Percentiles rank a stretch among this genome's conserved stretches.
Evolutionary conservation across 192 early-diverging fungal genomes (phyloP).

Genomic region (Coemansia sp.): DNA sequence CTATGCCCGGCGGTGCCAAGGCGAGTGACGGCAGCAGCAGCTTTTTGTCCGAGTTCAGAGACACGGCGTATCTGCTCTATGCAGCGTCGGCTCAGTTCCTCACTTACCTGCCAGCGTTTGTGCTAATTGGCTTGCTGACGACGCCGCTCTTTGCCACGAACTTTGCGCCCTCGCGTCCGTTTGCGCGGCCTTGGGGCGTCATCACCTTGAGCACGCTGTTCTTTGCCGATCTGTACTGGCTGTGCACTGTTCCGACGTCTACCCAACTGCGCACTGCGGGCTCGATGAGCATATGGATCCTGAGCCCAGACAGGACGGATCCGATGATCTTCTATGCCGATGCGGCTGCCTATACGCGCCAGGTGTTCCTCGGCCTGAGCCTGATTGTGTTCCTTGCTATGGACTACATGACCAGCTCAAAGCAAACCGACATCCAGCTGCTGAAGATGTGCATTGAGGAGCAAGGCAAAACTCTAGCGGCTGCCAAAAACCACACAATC

Average conservation of each 20-base stretch:
- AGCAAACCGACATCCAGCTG: conserved; percentile 49
- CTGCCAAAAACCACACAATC: conserved; percentile 38
- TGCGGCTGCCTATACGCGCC: conserved; percentile 34
- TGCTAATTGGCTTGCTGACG: conserved; percentile 28
- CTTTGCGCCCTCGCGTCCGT: conserved; percentile 40
- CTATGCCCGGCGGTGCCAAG: conserved; percentile 9
- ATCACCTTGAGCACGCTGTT: conserved; percentile 23
- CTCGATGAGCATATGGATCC: conserved; percentile 23
- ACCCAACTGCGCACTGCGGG: conserved; percentile 9
- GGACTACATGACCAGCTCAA: conserved; percentile 42
- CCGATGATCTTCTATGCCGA: conserved; percentile 37
- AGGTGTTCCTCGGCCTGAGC: conserved; percentile 20
- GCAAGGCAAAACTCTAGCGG: conserved; percentile 12
- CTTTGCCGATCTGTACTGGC: conserved; percentile 43
- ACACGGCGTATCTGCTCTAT: conserved; percentile 30
- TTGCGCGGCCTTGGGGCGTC: conserved; percentile 42
- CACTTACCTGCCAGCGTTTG: conserved; percentile 44
- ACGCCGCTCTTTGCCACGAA: conserved; percentile 33
- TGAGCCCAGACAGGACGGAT: conserved; percentile 35
- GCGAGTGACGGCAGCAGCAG: not conserved
- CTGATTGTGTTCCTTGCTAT: conserved; percentile 21
- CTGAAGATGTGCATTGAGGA: conserved; percentile 29
- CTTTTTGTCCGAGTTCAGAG: conserved; percentile 20
- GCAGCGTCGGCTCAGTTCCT: conserved; percentile 18
- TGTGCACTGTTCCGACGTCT: conserved; percentile 28